These are phyloP conservation scores for Alliaria petiolata DNA, from an alignment of 345 rosid species.

Conservation along the genomic window DNA sequence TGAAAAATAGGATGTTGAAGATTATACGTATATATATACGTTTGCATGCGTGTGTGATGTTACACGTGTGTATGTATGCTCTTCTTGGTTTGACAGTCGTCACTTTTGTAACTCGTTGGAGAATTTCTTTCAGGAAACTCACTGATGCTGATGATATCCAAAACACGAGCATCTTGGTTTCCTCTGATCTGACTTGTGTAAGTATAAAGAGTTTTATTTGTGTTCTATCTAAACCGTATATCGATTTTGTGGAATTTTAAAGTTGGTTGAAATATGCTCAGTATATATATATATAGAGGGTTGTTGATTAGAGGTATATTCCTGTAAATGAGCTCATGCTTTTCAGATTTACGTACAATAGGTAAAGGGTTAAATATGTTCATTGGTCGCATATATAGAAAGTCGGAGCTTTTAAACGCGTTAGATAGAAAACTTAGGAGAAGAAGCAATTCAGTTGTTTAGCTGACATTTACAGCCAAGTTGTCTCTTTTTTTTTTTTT, in stretches of 20 bases:
- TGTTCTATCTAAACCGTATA: no score
- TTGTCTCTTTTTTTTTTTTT: neutral
- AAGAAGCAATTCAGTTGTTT: slow-evolving; percentile 56
- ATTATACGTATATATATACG: slow-evolving; percentile 1
- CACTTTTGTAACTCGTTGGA: neutral
- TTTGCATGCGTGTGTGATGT: slow-evolving; percentile 6
- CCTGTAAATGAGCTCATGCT: neutral
- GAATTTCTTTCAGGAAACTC: slow-evolving; percentile 6
- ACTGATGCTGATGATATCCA: neutral
- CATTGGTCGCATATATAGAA: slow-evolving; percentile 36
- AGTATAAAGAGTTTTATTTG: slow-evolving; percentile 7
- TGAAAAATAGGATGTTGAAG: slow-evolving; percentile 2
- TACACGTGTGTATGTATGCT: slow-evolving; percentile 1
- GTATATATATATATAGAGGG: no score
- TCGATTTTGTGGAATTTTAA: neutral
- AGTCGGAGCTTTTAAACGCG: slow-evolving; percentile 60
- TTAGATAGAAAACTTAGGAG: slow-evolving; percentile 72
- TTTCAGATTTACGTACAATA: neutral
- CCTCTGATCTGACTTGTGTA: neutral
- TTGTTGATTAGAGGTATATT: slow-evolving; percentile 1
- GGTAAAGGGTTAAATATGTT: no score
- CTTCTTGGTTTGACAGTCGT: slow-evolving; percentile 5
- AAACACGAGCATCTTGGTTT: slow-evolving; percentile 4
- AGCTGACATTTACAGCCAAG: slow-evolving; percentile 32
- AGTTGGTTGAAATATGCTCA: neutral